Conservation (phyloP, 148 eudicot species). For the Vaccinium macrocarpon region DNA sequence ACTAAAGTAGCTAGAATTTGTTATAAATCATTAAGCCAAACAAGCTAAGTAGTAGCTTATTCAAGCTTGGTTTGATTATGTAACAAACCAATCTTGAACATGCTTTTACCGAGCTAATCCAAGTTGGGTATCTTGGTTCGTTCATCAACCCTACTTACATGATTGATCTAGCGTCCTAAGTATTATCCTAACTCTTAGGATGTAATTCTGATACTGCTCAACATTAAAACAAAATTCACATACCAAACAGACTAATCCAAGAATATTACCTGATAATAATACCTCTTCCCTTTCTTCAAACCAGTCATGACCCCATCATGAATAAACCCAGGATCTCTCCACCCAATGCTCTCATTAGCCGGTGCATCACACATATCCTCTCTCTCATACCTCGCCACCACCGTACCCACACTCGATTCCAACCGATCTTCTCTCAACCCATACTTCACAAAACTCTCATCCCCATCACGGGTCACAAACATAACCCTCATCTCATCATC, state of each 20-base stretch:
- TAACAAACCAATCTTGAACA: background rate
- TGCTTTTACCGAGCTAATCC: background rate
- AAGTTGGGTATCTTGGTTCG: too few species aligned
- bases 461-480: conserved; percentile 71
- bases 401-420: conserved; percentile 37
- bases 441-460: conserved; percentile 58
- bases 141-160: too few species aligned
- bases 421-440: conserved; percentile 39
- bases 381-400: conserved; percentile 59
- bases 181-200: too few species aligned
- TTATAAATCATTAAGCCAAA: too few species aligned
- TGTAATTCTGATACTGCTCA: too few species aligned
- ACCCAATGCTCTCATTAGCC: conserved; percentile 79
- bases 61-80: background rate
- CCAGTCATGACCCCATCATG: conserved; percentile 70
- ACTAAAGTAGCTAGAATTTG: too few species aligned
- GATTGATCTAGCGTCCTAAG: too few species aligned
- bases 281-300: conserved; percentile 61
- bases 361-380: conserved; percentile 92
- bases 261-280: conserved; percentile 66
- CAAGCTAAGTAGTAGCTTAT: background rate
- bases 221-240: too few species aligned
- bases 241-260: background rate
- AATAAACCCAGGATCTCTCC: conserved; percentile 97
- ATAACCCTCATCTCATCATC: conserved; percentile 75